A percentile compares a stretch with the other conserved stretches of the same genome.
These are phyloP conservation scores for Phytopythium kandeliae DNA, from an alignment of 352 stramenopile genomes.

Conservation along the genomic window DNA sequence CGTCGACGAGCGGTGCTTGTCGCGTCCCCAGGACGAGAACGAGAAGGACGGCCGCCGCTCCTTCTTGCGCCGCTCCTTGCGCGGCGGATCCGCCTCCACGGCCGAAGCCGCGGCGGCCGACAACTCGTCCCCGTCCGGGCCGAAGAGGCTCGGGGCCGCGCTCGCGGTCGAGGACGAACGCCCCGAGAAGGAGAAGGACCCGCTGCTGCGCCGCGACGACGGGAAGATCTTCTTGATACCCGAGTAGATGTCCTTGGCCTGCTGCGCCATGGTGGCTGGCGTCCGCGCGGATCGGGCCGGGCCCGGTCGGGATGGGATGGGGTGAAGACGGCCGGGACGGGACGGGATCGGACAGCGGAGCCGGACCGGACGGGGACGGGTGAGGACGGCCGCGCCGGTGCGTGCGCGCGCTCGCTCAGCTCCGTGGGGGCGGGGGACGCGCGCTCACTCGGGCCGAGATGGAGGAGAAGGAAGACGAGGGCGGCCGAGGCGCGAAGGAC, in stretches of 20 bases:
- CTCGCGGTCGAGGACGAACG: conserved; percentile 16
- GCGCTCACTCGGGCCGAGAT: too few relatives aligned
- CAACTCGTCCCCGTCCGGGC: conserved; percentile 18
- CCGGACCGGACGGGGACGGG: background rate
- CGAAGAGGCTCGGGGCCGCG: background rate
- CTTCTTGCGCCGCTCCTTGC: too few relatives aligned
- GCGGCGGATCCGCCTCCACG: conserved; percentile 3
- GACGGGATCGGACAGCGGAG: background rate
- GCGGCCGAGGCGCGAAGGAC: too few relatives aligned
- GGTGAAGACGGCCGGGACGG: background rate
- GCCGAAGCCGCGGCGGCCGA: conserved; percentile 25
- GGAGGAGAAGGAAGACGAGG: too few relatives aligned
- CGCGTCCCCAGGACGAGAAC: conserved; percentile 43
- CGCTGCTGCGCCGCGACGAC: conserved; percentile 29
- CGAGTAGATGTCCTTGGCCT: conserved; percentile 75
- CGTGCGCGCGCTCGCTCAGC: too few relatives aligned
- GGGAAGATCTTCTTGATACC: conserved; percentile 80
- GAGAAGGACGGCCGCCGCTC: conserved; percentile 45
- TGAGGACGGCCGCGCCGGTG: background rate
- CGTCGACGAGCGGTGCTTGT: conserved; percentile 29
- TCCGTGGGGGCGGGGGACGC: too few relatives aligned
- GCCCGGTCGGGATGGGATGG: background rate
- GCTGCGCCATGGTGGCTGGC: conserved; percentile 61
- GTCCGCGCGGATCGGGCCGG: too few relatives aligned
- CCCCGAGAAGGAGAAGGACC: conserved; percentile 42